Base-by-base conservation (phyloP, 1,284 basidiomycete species). In the Volvariella volvacea region DNA sequence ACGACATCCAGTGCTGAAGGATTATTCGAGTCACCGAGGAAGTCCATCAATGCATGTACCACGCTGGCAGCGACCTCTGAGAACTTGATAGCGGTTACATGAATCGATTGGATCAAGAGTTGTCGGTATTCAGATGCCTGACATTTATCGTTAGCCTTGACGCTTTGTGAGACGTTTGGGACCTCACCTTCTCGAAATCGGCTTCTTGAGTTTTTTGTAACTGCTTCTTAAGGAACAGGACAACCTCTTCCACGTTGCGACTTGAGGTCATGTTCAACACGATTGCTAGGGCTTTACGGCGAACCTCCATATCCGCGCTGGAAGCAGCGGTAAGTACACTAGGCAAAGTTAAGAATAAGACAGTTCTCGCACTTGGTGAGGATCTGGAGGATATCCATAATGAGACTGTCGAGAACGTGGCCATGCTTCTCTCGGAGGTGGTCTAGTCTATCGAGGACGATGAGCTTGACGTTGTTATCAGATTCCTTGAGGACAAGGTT, bases 391-490 rank as follows among this genome's bases (percentile, higher is more conserved):
- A 99, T 81, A 58, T 99, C 96, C 89, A 97, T 95, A 53, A 95
- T 92, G 49, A 98, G 78, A 6, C 84, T 76, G 61, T 99, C 93
- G 39, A 99, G 71, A 41, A 97, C 84, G 60, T 91, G 89, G 28
- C 92, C 92, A 64, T 98, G 93, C 59, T 88, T 92, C 21, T 81
- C 71, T 28, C 92, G 81, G 15, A 99, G 75, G 19, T 66, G 67
- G 46, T 98, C 91, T 37, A 99, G 81, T 39, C 96, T 83, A 60
- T 96, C 92, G 25, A 99, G 78, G 8, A 99, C 96, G 52, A 99
- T 99, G 47, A 99, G 80, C 68, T 99, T 99, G 66, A 98, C 95
- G 56, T 99, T 99, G 72, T 99, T 99, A 71, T 98, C 95, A 1
- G 92, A 92, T 67, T 97, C 94, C 68, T 94, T 95, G 60, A 89